A percentile compares a stretch with the other conserved stretches of the same genome.
phyloP scores from a whole-genome alignment of 352 stramenopile genomes.

The Paralagenidium karlingii region DNA sequence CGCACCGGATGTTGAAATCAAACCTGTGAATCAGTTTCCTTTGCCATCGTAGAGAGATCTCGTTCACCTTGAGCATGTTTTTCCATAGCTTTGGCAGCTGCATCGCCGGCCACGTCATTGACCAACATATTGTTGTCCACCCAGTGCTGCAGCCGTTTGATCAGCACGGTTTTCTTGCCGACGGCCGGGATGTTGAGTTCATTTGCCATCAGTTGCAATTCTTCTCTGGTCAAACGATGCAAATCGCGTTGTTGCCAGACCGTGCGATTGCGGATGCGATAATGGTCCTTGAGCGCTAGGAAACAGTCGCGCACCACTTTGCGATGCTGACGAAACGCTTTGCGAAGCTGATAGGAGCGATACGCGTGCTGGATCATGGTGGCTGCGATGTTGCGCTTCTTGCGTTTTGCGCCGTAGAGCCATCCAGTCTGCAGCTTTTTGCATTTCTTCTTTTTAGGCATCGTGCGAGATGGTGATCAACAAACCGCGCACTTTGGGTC shows the following conservation, averaged over 20 bases:
- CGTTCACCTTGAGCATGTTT: constrained; percentile 31
- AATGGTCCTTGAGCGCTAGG: constrained; percentile 30
- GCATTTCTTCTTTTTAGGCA: too few relatives aligned
- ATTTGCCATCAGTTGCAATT: constrained; percentile 43
- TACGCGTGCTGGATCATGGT: constrained; percentile 64
- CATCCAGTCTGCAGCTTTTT: too few relatives aligned
- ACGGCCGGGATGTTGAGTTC: constrained; percentile 56
- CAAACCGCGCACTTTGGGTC: too few relatives aligned
- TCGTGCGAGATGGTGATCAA: too few relatives aligned
- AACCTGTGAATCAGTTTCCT: not conserved
- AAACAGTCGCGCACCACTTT: constrained; percentile 32
- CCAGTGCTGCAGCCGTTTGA: constrained; percentile 63
- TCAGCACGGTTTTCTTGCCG: constrained; percentile 64
- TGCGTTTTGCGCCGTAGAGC: too few relatives aligned
- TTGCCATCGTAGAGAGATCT: not conserved
- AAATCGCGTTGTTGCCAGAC: constrained; percentile 48
- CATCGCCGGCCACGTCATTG: constrained; percentile 43
- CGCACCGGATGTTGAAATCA: not conserved
- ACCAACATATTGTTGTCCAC: constrained; percentile 46
- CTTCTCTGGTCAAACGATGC: constrained; percentile 37
- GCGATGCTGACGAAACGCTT: constrained; percentile 33
- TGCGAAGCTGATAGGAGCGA: constrained; percentile 40
- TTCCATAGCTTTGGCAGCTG: constrained; percentile 34
- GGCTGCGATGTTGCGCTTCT: constrained; percentile 32
- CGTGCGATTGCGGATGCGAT: constrained; percentile 26